Evolutionary conservation across 2,329 filamentous ascomycete species (phyloP).

Genomic region (Microthyrium microscopicum): DNA sequence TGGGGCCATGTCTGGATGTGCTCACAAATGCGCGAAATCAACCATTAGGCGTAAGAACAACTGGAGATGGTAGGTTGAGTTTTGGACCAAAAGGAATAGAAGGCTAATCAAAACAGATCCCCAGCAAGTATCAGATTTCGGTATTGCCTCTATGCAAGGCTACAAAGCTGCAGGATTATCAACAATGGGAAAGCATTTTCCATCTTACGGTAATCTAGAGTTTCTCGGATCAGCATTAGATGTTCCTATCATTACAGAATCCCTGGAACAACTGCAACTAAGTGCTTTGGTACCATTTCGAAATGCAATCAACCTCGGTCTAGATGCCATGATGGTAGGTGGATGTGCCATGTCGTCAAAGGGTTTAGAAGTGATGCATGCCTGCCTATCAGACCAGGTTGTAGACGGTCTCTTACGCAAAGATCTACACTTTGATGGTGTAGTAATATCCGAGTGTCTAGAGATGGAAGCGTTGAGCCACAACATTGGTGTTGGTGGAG

Average conservation of each 20-base stretch:
- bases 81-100: too few species aligned
- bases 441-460: slow-evolving; percentile 86
- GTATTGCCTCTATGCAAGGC: slow-evolving; percentile 77
- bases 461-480: slow-evolving; percentile 95
- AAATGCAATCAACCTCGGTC: slow-evolving; percentile 68
- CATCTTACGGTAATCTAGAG: slow-evolving; percentile 87
- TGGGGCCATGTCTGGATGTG: slow-evolving; percentile 86
- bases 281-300: slow-evolving; percentile 83
- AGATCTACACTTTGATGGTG: slow-evolving; percentile 76
- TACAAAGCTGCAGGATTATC: slow-evolving; percentile 82
- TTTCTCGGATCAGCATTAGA: slow-evolving; percentile 82
- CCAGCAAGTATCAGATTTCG: slow-evolving; percentile 85
- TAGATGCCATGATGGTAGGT: slow-evolving; percentile 92
- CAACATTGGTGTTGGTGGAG: slow-evolving; percentile 91
- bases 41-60: slow-evolving; percentile 74
- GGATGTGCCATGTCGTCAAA: slow-evolving; percentile 85
- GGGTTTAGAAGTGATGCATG: slow-evolving; percentile 88
- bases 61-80: too few species aligned
- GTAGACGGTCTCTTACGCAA: slow-evolving; percentile 79
- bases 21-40: slow-evolving; percentile 86
- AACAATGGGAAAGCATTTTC: slow-evolving; percentile 91
- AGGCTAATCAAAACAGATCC: too few species aligned
- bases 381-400: slow-evolving; percentile 81
- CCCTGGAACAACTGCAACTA: slow-evolving; percentile 79
- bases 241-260: slow-evolving; percentile 90